Conservation (phyloP, 805 yeast species). For the Lipomyces yamadae region DNA sequence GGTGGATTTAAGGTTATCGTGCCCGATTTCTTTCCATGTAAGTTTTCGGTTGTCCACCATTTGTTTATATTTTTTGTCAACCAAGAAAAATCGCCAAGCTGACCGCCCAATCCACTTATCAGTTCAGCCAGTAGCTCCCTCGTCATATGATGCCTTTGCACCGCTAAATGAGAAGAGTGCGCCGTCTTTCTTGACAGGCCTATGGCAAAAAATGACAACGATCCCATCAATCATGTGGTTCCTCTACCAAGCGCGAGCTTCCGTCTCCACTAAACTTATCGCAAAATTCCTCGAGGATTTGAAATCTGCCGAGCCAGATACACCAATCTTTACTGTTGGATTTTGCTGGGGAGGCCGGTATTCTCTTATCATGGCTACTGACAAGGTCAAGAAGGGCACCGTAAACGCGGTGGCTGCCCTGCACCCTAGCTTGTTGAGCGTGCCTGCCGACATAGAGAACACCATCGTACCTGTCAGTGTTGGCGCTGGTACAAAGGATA, state of each 20-base stretch:
- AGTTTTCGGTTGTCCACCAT: neutral
- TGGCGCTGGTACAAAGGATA: slow-evolving; percentile 26
- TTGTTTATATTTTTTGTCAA: too few relatives aligned
- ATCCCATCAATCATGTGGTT: slow-evolving; percentile 10
- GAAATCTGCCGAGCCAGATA: slow-evolving; percentile 5
- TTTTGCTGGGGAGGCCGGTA: slow-evolving; percentile 35
- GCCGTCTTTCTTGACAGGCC: slow-evolving; percentile 3
- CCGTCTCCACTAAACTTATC: slow-evolving; percentile 17
- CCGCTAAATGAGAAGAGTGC: slow-evolving; percentile 1
- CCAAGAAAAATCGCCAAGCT: neutral
- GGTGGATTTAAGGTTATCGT: slow-evolving; percentile 18
- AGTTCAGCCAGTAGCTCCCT: slow-evolving; percentile 19
- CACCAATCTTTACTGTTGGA: slow-evolving; percentile 27
- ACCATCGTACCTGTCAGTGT: slow-evolving; percentile 21
- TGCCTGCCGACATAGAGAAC: slow-evolving; percentile 25
- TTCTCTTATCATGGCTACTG: slow-evolving; percentile 17
- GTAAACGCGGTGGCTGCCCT: slow-evolving; percentile 28
- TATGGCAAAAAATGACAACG: neutral
- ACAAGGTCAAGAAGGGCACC: slow-evolving; percentile 12
- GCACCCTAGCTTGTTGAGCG: slow-evolving; percentile 24
- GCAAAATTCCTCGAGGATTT: slow-evolving; percentile 20
- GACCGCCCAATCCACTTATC: neutral
- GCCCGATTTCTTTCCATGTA: slow-evolving; percentile 27
- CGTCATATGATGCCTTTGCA: slow-evolving; percentile 13
- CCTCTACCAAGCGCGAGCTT: slow-evolving; percentile 10